Evolutionary conservation across 192 early-diverging fungal species (phyloP), one percentile per base, ranked within the genome.

Genomic region (Cetraspora pellucida): DNA sequence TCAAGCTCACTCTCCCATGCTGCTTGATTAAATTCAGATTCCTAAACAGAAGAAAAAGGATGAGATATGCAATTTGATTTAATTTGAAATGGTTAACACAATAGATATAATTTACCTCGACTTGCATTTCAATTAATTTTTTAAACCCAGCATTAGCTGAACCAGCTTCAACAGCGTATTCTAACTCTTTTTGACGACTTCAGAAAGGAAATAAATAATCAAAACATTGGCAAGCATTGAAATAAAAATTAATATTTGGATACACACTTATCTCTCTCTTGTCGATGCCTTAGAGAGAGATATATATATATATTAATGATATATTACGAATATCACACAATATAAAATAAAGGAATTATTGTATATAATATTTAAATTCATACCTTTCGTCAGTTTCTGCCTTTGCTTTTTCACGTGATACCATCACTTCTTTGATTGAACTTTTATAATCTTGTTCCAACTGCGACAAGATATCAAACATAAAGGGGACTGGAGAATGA

Each of bases 391-490:
- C 78, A n/a, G 84, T 78, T n/a, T 61, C 75, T 17, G 54, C 37
- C 13, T 82, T 31, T 46, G 81, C 82, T 54, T 69, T 77, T 19
- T 85, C 84, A 2, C 78, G 63, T 27, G 81, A 73, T 47, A 60
- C 74, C 17, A 80, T 37, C 1, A 85, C 66, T 31, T 86, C 84
- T 19, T 83, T 79, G 6, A 87, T 84, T 16, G 84, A 80, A 31
- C 81, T 64, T 10, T 83, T 80, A 71, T 86, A 87, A n/a, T 75
- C 82, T 43, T 86, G 86, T 57, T 89, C 88, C 21, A 89, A 65
- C n/a, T 86, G 80, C 59, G 87, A 72, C 17, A 89, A 77, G 13
- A 85, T 83, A 77, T 89, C 85, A 75, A 89, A 89, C 8, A 89
- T 84, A 16, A 79, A 76, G 16, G 85, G 77, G 47, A 86, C 79